Evolutionary conservation across 2,329 filamentous ascomycete species (phyloP).

Genomic region (Botrytis porri): DNA sequence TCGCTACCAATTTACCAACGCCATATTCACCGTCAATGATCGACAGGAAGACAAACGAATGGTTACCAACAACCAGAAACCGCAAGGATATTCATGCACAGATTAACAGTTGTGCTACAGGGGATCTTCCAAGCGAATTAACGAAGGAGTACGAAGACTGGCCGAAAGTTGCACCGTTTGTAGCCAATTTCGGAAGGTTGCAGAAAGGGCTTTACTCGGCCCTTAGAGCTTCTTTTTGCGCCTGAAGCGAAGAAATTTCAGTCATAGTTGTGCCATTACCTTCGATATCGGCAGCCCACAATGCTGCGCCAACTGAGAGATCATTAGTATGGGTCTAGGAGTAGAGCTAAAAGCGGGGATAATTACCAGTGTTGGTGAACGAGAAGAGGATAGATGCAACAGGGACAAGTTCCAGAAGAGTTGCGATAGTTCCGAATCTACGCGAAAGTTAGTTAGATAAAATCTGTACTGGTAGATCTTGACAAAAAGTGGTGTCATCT

Average conservation of each 20-base stretch:
- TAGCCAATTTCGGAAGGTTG: conserved; percentile 28
- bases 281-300: conserved; percentile 92
- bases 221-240: conserved; percentile 26
- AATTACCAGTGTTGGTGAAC: conserved; percentile 76
- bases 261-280: conserved; percentile 34
- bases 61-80: background rate
- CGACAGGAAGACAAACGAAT: conserved; percentile 8
- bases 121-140: conserved; percentile 1
- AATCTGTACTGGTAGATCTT: background rate
- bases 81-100: background rate
- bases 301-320: conserved; percentile 72
- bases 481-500: background rate
- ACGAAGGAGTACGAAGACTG: background rate
- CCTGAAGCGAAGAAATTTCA: conserved; percentile 28
- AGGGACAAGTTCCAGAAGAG: conserved; percentile 80
- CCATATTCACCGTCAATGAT: conserved; percentile 11
- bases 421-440: conserved; percentile 73
- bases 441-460: conserved; percentile 37
- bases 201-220: conserved; percentile 24
- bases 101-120: background rate
- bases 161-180: conserved; percentile 5
- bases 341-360: background rate
- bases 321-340: conserved; percentile 4
- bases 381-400: conserved; percentile 78
- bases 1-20: conserved; percentile 5